A percentile compares a stretch with the other conserved stretches of the same genome.
phyloP scores from a whole-genome alignment of 345 rosid species.

The Salix purpurea region DNA sequence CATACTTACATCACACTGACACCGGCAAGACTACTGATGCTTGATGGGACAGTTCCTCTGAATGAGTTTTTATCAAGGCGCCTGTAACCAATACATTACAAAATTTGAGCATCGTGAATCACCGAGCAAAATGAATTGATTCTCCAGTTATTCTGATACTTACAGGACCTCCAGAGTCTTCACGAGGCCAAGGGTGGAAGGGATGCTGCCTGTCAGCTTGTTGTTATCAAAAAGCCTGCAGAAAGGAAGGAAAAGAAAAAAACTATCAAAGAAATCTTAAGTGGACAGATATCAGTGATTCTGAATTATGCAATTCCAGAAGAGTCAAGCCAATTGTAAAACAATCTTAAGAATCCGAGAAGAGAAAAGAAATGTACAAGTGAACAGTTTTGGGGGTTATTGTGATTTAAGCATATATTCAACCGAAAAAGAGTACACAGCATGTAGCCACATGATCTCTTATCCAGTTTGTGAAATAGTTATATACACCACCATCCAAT shows the following conservation, averaged over 20 bases:
- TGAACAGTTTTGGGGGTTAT: too few species aligned
- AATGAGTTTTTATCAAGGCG: constrained; percentile 69
- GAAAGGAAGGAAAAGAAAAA: background rate
- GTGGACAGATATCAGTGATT: background rate
- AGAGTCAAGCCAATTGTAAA: background rate
- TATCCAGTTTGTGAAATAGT: background rate
- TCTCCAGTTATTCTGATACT: constrained; percentile 30
- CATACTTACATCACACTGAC: constrained; percentile 61
- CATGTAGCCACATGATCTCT: background rate
- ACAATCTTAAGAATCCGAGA: background rate
- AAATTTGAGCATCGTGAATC: background rate
- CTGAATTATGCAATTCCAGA: background rate
- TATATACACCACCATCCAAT: background rate
- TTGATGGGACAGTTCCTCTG: constrained; percentile 47
- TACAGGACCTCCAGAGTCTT: constrained; percentile 55
- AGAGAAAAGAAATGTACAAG: background rate
- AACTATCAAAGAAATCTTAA: background rate
- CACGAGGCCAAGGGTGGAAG: constrained; percentile 62
- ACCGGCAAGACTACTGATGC: constrained; percentile 52
- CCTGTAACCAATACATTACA: constrained; percentile 35
- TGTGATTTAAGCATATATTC: too few species aligned
- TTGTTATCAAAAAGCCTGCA: constrained; percentile 75
- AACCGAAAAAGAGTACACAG: too few species aligned
- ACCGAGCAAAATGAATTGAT: background rate
- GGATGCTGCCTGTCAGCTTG: constrained; percentile 51